Base-by-base conservation (phyloP, 2,329 filamentous ascomycete species). In the Apiospora arundinis region DNA sequence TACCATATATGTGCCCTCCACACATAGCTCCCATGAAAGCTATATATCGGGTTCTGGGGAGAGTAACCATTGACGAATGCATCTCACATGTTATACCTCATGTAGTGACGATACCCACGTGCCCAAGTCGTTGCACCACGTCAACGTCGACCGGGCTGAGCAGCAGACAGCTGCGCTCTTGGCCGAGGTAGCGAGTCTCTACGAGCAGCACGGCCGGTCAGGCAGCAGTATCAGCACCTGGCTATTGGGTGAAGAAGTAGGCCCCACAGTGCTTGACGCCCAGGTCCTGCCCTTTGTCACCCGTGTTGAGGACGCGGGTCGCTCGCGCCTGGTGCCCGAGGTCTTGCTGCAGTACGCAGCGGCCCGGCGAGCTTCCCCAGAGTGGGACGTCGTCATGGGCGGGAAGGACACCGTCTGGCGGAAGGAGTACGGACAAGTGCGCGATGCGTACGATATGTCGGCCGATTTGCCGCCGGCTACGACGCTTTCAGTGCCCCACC, bases 241-340 rank as follows among this genome's bases (percentile, higher is more conserved):
- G 70, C 49, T 70, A 23, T 67, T 72, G 48, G 68, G 68, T 21
- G 60, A 66, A 11, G 63, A 45, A 2, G 18, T 32, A 2, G 69
- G 69, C 3, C 66, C 70, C 12, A 72, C 70, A 1, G 14, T 72
- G 25, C 68, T 72, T n/a, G 70, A 72, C 48, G 70, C 68, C 18
- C 70, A 72, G 56, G 6, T 70, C 42, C 40, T 72, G 18, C 68
- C 70, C 37, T 70, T 72, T 18, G n/a, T 72, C 42, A 32, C 70
- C 0, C 70, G 70, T 2, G 4, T 72, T 11, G n/a, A 45, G 32
- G 70, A 72, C 1, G 63, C 32, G 11, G 70, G 68, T 21, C 56
- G 70, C 18, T 18, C 32, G 21, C 45, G 37, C 18, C 40, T 70
- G 23, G 49, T 70, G 4, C 70, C 70, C 14, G 46, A 52, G 12